These are phyloP conservation scores for Botrytis aclada DNA, from an alignment of 2,329 filamentous ascomycete genomes.

Conservation along the genomic window DNA sequence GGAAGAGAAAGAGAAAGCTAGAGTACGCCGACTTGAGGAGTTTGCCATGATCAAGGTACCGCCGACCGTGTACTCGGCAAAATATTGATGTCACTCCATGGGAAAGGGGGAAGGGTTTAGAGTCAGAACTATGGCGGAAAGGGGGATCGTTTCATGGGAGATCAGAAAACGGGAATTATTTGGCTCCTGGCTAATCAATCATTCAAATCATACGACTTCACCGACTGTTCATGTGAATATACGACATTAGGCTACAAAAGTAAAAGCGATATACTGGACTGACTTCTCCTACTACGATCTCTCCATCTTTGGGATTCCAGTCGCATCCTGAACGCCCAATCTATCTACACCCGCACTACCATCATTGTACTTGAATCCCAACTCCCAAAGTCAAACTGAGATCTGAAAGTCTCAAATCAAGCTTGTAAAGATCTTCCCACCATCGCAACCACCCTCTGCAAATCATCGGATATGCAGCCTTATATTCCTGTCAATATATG, in stretches of 20 bases:
- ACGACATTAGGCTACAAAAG: background rate
- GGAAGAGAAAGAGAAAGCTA: background rate
- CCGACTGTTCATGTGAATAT: background rate
- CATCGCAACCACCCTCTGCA: background rate
- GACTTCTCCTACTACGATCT: background rate
- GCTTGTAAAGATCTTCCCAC: too few species aligned
- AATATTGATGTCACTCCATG: background rate
- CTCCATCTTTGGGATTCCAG: background rate
- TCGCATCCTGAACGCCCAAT: background rate
- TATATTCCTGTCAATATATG: background rate
- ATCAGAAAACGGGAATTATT: too few species aligned
- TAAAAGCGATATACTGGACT: background rate
- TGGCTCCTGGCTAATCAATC: too few species aligned
- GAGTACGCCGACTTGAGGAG: background rate
- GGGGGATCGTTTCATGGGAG: background rate
- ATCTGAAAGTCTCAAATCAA: background rate
- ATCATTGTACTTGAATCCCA: background rate
- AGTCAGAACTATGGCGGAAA: background rate
- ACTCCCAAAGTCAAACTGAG: too few species aligned
- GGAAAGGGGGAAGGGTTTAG: accelerated
- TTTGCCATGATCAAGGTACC: background rate
- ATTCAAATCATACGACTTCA: background rate
- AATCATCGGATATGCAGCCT: background rate
- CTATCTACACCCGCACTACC: background rate
- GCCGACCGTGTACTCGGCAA: background rate